Evolutionary conservation across 2,329 filamentous ascomycete species (phyloP).

Genomic region (Clathrospora elynae): DNA sequence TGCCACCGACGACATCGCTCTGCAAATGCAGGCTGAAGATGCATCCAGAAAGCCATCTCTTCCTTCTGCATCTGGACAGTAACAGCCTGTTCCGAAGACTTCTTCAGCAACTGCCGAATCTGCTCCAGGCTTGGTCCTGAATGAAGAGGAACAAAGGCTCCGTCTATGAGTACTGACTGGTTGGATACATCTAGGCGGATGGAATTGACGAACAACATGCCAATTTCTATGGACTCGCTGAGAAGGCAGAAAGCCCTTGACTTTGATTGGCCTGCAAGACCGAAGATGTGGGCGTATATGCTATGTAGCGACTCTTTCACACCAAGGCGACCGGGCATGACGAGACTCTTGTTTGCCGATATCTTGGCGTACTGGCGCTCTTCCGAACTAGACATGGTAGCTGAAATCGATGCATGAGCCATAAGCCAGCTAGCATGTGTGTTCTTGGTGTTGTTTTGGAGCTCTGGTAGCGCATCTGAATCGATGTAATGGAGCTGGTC

Average conservation of each 20-base stretch:
- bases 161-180: constrained; percentile 41
- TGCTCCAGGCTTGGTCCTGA: constrained; percentile 4
- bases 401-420: neutral
- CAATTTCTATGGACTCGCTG: constrained; percentile 8
- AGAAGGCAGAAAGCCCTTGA: neutral
- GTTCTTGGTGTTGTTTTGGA: neutral
- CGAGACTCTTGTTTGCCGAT: neutral
- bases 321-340: constrained; percentile 12
- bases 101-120: constrained; percentile 5
- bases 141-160: constrained; percentile 41
- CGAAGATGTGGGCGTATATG: constrained; percentile 7
- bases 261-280: constrained; percentile 15
- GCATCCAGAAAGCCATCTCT: constrained; percentile 20
- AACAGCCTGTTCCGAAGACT: neutral
- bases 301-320: constrained; percentile 31
- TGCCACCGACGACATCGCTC: constrained; percentile 49
- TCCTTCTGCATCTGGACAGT: constrained; percentile 24
- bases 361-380: neutral
- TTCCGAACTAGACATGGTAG: constrained; percentile 1
- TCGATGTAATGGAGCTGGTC: constrained; percentile 10
- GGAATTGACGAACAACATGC: constrained; percentile 28
- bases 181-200: constrained; percentile 43
- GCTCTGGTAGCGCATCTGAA: constrained; percentile 5
- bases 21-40: constrained; percentile 18
- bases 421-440: constrained; percentile 1